A percentile compares a stretch with the other conserved stretches of the same genome.
Conservation (phyloP, 805 yeast species). For the Candida loeiensis region DNA sequence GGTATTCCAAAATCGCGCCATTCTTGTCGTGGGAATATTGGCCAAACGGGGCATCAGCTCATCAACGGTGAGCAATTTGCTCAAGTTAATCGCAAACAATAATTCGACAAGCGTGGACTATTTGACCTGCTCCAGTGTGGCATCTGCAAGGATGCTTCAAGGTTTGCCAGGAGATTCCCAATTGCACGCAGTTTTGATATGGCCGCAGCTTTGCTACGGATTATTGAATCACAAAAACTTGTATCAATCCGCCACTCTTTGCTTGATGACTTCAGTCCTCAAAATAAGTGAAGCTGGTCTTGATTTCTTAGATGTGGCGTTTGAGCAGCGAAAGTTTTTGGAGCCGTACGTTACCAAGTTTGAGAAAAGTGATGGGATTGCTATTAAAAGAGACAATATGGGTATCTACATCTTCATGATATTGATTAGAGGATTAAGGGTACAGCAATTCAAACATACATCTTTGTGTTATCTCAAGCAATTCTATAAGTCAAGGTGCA, state of each 20-base stretch:
- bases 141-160: conserved; percentile 45
- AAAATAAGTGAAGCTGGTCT: conserved; percentile 23
- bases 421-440: conserved; percentile 54
- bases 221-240: conserved; percentile 26
- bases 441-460: conserved; percentile 52
- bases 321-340: conserved; percentile 33
- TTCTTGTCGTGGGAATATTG: conserved; percentile 66
- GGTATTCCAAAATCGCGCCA: conserved; percentile 62
- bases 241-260: conserved; percentile 32
- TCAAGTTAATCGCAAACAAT: conserved; percentile 24
- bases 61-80: conserved; percentile 35
- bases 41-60: conserved; percentile 63
- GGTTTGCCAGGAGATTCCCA: conserved; percentile 47
- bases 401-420: conserved; percentile 48
- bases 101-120: conserved; percentile 25
- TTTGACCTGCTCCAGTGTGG: conserved; percentile 38
- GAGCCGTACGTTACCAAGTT: conserved; percentile 39
- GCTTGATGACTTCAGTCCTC: conserved; percentile 25
- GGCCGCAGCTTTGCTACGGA: conserved; percentile 40
- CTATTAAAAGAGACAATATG: conserved; percentile 44
- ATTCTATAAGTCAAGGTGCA: conserved; percentile 29
- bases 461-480: conserved; percentile 45
- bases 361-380: conserved; percentile 41
- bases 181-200: conserved; percentile 46
- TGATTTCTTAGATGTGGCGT: conserved; percentile 25